These are phyloP conservation scores for Spinacia oleracea DNA, from an alignment of 179 eudicot species.

Conservation along the genomic window DNA sequence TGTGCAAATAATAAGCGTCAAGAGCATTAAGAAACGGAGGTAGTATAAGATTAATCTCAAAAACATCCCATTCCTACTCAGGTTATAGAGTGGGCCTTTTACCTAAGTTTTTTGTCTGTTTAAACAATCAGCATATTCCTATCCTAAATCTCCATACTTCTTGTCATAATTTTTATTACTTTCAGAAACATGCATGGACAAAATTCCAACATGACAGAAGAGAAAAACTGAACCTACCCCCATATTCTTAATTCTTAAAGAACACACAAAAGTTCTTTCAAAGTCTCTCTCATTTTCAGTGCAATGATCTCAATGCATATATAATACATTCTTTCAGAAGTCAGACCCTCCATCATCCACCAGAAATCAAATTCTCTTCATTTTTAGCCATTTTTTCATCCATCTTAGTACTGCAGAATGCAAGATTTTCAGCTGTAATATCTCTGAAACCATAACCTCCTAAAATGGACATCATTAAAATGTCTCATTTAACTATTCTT, in stretches of 20 bases:
- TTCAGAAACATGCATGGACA: slow-evolving; percentile 31
- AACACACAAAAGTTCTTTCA: slow-evolving; percentile 18
- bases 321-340: slow-evolving; percentile 7
- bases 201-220: slow-evolving; percentile 37
- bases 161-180: slow-evolving; percentile 28
- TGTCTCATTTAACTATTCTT: slow-evolving; percentile 36
- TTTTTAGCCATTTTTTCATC: background rate
- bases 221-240: slow-evolving; percentile 30
- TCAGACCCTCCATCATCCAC: slow-evolving; percentile 1
- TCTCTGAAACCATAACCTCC: slow-evolving; percentile 9
- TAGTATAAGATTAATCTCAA: background rate
- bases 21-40: too few species aligned
- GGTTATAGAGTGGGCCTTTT: slow-evolving; percentile 24
- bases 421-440: slow-evolving; percentile 11
- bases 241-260: slow-evolving; percentile 26
- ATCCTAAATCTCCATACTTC: slow-evolving; percentile 26
- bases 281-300: slow-evolving; percentile 32
- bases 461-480: slow-evolving; percentile 40
- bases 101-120: slow-evolving; percentile 18
- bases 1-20: too few species aligned
- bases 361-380: background rate
- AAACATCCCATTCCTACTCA: slow-evolving; percentile 22
- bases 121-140: slow-evolving; percentile 24
- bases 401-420: background rate
- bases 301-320: slow-evolving; percentile 22